Conservation (phyloP, 192 early-diverging fungal genomes). For the Physocladia obscura region DNA sequence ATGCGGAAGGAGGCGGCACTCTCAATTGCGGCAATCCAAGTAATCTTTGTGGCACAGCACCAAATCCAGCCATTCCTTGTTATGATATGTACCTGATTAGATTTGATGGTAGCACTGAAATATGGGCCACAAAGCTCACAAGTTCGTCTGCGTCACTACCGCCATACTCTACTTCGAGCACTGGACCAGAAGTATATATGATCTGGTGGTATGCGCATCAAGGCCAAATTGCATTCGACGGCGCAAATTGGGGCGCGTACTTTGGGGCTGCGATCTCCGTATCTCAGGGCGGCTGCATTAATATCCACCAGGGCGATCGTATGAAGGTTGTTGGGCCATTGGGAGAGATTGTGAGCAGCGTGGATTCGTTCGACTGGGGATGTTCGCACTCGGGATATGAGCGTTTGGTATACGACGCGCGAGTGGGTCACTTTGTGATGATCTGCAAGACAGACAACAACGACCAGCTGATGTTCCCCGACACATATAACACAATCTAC, state of each 20-base stretch:
- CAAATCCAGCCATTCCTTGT: conserved; percentile 17
- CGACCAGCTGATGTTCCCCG: not conserved
- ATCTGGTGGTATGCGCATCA: conserved; percentile 22
- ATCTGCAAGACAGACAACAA: not conserved
- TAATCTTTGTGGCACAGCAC: conserved; percentile 2
- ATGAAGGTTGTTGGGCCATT: conserved; percentile 30
- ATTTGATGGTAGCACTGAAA: not conserved
- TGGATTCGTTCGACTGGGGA: conserved; percentile 1
- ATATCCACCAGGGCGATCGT: conserved; percentile 19
- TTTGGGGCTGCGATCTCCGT: conserved; percentile 20
- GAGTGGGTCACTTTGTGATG: not conserved
- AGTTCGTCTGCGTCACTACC: too few species aligned
- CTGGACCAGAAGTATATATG: not conserved
- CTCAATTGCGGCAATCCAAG: not conserved
- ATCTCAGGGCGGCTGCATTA: conserved; percentile 13
- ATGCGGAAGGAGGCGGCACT: not conserved
- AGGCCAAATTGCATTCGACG: conserved; percentile 3
- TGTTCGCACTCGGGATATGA: not conserved
- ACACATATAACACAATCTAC: not conserved
- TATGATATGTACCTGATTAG: conserved; percentile 2
- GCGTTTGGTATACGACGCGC: not conserved
- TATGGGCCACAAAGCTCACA: not conserved
- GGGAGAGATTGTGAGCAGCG: conserved; percentile 40
- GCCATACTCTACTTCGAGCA: not conserved
- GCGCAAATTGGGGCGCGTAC: conserved; percentile 9